Conservation (phyloP, 345 rosid genomes). For the Euphorbia peplus region DNA sequence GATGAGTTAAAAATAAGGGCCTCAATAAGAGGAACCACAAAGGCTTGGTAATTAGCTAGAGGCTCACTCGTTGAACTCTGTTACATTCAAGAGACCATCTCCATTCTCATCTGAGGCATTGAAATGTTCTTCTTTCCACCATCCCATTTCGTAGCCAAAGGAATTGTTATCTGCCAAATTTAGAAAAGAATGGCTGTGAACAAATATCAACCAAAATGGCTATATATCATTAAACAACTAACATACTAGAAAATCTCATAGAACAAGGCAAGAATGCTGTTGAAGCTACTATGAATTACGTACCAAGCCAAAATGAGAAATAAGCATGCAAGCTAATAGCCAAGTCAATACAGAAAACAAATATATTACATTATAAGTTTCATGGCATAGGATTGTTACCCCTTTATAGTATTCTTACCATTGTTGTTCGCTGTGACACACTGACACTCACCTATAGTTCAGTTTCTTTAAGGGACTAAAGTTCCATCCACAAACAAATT, state of each 20-base stretch:
- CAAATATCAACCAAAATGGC: neutral
- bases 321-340: neutral
- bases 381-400: neutral
- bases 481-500: neutral
- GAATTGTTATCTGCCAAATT: constrained; percentile 51
- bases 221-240: neutral
- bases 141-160: constrained; percentile 85
- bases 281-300: neutral
- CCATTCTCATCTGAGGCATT: constrained; percentile 94
- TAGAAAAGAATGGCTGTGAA: constrained; percentile 9
- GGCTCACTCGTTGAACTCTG: constrained; percentile 93
- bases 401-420: neutral
- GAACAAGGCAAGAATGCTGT: neutral
- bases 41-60: constrained; percentile 17
- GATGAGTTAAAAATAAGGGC: constrained; percentile 14
- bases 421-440: neutral
- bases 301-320: neutral
- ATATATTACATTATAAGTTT: no score
- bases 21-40: constrained; percentile 8
- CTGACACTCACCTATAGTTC: neutral
- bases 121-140: constrained; percentile 99
- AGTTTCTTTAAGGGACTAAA: neutral
- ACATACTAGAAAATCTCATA: neutral
- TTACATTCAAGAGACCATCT: constrained; percentile 78
- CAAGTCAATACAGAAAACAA: no score